Evolutionary conservation across 176 grass and related monocot species (phyloP).

Genomic region (Saccharum spontaneum): DNA sequence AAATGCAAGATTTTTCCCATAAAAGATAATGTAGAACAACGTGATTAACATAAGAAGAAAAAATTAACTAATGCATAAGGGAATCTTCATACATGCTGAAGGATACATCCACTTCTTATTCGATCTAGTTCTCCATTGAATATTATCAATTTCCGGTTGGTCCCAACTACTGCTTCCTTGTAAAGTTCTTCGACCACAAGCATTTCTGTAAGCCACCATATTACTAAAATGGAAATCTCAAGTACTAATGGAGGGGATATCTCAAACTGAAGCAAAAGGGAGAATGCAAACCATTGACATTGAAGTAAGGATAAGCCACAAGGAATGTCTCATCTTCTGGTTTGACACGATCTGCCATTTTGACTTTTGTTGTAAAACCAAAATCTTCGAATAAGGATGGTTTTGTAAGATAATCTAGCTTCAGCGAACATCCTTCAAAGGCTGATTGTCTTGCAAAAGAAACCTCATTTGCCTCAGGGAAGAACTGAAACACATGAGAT

Average conservation of each 20-base stretch:
- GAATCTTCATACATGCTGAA: not conserved
- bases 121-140: slow-evolving; percentile 97
- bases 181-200: slow-evolving; percentile 98
- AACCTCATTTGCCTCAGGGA: slow-evolving; percentile 95
- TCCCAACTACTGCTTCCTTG: slow-evolving; percentile 70
- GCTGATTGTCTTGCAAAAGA: slow-evolving; percentile 77
- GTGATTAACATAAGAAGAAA: not conserved
- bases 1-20: slow-evolving; percentile 6
- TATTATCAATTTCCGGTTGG: slow-evolving; percentile 75
- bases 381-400: slow-evolving; percentile 97
- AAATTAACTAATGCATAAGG: not conserved
- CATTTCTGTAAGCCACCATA: slow-evolving; percentile 64
- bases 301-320: slow-evolving; percentile 97
- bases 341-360: slow-evolving; percentile 85
- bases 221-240: slow-evolving; percentile 13
- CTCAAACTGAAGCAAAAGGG: not conserved
- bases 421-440: slow-evolving; percentile 84
- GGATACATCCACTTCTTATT: slow-evolving; percentile 99
- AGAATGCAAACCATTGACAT: slow-evolving; percentile 80
- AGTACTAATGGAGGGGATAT: not conserved
- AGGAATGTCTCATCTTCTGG: slow-evolving; percentile 79
- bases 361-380: slow-evolving; percentile 83
- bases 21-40: not conserved
- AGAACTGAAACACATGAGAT: slow-evolving; percentile 64
- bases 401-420: slow-evolving; percentile 93